Conservation (phyloP, 148 eudicot species). For the Chenopodium suecicum region DNA sequence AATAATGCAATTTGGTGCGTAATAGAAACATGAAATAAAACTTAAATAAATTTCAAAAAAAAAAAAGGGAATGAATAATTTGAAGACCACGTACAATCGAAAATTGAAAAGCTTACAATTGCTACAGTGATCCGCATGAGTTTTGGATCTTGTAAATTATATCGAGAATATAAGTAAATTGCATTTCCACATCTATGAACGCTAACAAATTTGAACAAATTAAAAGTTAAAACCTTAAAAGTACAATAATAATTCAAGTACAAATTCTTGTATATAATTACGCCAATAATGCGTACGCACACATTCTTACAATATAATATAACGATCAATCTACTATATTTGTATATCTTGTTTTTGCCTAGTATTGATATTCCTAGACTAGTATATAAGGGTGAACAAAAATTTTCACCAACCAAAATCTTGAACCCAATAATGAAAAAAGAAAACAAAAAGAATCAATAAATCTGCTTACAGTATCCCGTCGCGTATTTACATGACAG, state of each 20-base stretch:
- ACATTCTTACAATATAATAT: not conserved
- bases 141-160: not conserved
- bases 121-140: not conserved
- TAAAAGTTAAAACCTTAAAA: not conserved
- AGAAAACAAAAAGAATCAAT: not conserved
- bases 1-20: no score
- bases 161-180: not conserved
- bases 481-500: constrained; percentile 22
- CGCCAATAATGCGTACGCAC: no score
- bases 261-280: no score
- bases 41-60: no score
- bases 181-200: not conserved
- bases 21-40: no score
- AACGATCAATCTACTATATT: not conserved
- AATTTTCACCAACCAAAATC: constrained; percentile 6
- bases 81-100: no score
- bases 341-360: not conserved
- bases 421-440: not conserved
- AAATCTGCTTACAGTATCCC: constrained; percentile 12
- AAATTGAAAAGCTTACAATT: not conserved
- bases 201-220: not conserved
- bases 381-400: constrained; percentile 6
- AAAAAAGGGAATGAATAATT: no score
- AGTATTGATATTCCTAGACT: not conserved
- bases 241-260: not conserved